These are phyloP conservation scores for Pichiaceae sp. DNA, from an alignment of 1,139 yeast species.

Conservation along the genomic window DNA sequence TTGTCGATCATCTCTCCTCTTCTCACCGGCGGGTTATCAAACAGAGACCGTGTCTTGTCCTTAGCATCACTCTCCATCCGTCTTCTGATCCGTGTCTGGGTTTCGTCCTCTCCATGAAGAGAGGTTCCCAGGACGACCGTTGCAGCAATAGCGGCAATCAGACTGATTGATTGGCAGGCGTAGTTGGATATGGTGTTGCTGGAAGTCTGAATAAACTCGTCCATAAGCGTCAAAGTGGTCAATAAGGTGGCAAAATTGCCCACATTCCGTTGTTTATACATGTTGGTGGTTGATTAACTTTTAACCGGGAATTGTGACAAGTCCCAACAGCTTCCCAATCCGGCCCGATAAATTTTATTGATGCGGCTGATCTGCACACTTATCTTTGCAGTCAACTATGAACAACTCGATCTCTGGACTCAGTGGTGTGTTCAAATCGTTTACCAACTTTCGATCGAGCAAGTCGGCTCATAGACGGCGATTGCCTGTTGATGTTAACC, in stretches of 20 bases:
- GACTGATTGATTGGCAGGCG: too few species aligned
- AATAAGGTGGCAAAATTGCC: too few species aligned
- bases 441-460: slow-evolving; percentile 38
- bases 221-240: too few species aligned
- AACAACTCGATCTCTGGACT: not conserved
- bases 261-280: not conserved
- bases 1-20: not conserved
- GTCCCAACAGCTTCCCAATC: not conserved
- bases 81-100: not conserved
- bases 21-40: not conserved
- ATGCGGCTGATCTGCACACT: too few species aligned
- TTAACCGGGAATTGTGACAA: not conserved
- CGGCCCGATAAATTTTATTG: too few species aligned
- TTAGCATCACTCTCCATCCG: not conserved
- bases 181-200: too few species aligned
- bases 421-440: slow-evolving; percentile 44
- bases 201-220: too few species aligned
- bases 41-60: not conserved
- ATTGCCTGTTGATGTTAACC: slow-evolving; percentile 40
- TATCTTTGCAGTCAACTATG: not conserved
- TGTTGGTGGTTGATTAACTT: not conserved
- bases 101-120: not conserved
- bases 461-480: slow-evolving; percentile 12
- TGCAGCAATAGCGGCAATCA: too few species aligned
- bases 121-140: too few species aligned